Conservation (phyloP, 2,329 filamentous ascomycete genomes). For the Sclerotinia sclerotiorum region DNA sequence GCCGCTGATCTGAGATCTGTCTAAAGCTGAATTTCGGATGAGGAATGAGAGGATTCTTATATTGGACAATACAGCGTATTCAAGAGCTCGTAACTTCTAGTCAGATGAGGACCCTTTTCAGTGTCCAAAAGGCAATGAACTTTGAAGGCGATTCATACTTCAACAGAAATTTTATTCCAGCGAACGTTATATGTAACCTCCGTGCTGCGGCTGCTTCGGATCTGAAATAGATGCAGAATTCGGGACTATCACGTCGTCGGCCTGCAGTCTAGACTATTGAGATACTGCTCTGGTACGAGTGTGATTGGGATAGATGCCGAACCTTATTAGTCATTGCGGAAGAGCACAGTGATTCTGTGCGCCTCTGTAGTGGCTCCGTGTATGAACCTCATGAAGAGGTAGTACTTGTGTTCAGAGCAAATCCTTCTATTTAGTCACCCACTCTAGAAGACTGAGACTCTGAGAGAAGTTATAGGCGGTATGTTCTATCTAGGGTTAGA, state of each 20-base stretch:
- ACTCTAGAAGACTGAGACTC: not conserved
- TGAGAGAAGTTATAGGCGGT: not conserved
- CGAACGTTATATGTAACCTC: no score
- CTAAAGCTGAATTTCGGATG: not conserved
- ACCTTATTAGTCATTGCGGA: not conserved
- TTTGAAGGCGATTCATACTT: no score
- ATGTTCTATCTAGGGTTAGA: not conserved
- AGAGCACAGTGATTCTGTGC: not conserved
- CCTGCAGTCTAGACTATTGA: not conserved
- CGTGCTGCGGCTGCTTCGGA: no score
- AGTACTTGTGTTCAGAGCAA: not conserved
- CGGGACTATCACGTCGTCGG: no score
- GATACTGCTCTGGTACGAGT: not conserved
- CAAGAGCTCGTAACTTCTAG: no score
- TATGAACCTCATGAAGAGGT: not conserved
- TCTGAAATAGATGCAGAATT: not conserved
- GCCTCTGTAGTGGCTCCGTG: not conserved
- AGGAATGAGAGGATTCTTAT: no score
- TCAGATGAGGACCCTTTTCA: no score
- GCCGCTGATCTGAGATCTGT: slow-evolving; percentile 4
- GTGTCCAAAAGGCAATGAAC: no score
- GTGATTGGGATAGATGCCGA: not conserved
- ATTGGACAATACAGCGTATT: no score
- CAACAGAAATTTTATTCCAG: no score
- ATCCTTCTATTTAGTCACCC: no score